Percentiles rank a stretch among this genome's conserved stretches.
Conservation (phyloP, 1,284 basidiomycete species). For the Cystobasidium sp. region DNA sequence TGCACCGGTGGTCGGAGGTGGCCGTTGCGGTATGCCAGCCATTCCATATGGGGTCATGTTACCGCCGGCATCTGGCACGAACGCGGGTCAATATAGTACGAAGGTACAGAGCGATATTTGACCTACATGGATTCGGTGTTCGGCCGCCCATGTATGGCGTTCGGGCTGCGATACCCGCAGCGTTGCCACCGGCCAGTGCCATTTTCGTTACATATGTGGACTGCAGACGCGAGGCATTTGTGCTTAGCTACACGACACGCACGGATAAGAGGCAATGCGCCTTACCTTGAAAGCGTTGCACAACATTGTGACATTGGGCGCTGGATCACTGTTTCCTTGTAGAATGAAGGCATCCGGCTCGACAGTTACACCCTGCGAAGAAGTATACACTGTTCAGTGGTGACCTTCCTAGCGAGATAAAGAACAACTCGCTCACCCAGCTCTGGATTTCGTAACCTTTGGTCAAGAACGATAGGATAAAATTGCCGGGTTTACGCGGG, state of each 20-base stretch:
- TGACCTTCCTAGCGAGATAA: not conserved
- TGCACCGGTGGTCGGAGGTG: slow-evolving; percentile 9
- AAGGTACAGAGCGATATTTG: not conserved
- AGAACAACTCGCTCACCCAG: slow-evolving; percentile 17
- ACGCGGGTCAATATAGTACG: not conserved
- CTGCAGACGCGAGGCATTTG: slow-evolving; percentile 10
- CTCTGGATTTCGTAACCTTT: slow-evolving; percentile 55
- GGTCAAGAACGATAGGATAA: slow-evolving; percentile 90
- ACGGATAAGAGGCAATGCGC: not conserved
- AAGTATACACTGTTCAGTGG: not conserved
- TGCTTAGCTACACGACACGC: not conserved
- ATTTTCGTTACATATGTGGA: slow-evolving; percentile 40
- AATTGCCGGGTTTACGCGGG: slow-evolving; percentile 85
- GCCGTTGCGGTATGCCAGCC: not conserved
- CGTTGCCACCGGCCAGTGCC: slow-evolving; percentile 32
- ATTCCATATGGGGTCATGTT: slow-evolving; percentile 32
- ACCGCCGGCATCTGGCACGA: slow-evolving; percentile 24
- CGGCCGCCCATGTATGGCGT: slow-evolving; percentile 38
- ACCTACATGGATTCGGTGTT: slow-evolving; percentile 33
- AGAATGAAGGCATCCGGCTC: slow-evolving; percentile 85
- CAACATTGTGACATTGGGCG: slow-evolving; percentile 81
- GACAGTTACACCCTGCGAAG: slow-evolving; percentile 45
- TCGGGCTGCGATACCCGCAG: slow-evolving; percentile 32
- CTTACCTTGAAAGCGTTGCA: slow-evolving; percentile 92
- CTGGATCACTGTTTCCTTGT: slow-evolving; percentile 33